phyloP scores from a whole-genome alignment of 768 basidiomycete species.

The Exidia glandulosa region DNA sequence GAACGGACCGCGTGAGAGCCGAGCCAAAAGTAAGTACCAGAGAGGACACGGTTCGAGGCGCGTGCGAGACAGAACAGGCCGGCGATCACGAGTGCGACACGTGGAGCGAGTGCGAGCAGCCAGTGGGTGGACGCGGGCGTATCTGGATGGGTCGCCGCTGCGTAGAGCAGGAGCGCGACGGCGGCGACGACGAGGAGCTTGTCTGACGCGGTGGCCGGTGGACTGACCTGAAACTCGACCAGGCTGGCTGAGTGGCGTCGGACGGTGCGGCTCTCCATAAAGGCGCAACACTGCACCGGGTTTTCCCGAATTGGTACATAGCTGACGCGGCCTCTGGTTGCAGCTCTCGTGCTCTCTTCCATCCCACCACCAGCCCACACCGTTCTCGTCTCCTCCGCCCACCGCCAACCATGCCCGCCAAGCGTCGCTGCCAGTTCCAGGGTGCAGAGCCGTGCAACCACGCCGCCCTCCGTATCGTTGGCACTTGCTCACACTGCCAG shows the following conservation, averaged over 20 bases:
- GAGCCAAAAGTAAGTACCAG: not conserved
- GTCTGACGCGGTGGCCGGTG: not conserved
- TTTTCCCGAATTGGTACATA: not conserved
- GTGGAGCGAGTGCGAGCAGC: not conserved
- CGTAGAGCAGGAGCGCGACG: not conserved
- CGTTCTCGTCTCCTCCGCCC: not conserved
- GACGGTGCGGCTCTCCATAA: not conserved
- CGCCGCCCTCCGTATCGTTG: constrained; percentile 73
- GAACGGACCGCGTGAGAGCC: not conserved
- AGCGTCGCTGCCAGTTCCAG: constrained; percentile 78
- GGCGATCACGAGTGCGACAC: not conserved
- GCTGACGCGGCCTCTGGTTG: not conserved
- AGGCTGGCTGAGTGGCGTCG: not conserved
- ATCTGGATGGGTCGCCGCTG: not conserved
- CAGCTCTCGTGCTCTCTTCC: constrained; percentile 1
- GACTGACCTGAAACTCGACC: not conserved
- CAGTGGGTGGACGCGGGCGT: not conserved
- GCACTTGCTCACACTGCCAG: constrained; percentile 73
- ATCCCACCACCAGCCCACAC: not conserved
- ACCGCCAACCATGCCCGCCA: constrained; percentile 48
- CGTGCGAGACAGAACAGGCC: not conserved
- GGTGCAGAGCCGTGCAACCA: constrained; percentile 48
- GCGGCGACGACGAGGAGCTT: not conserved
- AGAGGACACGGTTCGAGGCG: not conserved
- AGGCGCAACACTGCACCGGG: not conserved